Percentiles rank a stretch among this genome's conserved stretches.
Conservation (phyloP, 2,329 filamentous ascomycete genomes). For the Eurotiales sp. region DNA sequence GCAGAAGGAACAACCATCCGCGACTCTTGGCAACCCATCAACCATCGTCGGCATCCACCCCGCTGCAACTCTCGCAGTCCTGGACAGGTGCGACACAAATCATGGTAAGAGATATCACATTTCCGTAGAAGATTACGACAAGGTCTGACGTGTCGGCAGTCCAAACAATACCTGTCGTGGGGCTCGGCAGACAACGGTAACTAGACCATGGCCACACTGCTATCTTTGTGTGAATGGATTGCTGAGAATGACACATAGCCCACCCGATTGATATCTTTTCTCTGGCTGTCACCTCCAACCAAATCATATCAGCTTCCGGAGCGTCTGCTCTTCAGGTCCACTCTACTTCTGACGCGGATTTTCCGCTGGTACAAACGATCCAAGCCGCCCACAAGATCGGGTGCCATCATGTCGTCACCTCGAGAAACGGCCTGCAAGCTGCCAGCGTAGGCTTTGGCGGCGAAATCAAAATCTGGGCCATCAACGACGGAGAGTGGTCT, state of each 20-base stretch:
- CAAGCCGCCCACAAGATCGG: slow-evolving; percentile 78
- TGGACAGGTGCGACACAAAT: slow-evolving; percentile 4
- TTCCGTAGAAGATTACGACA: not conserved
- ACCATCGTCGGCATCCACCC: not conserved
- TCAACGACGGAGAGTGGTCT: slow-evolving; percentile 54
- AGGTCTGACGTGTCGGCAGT: slow-evolving; percentile 52
- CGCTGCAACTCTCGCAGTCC: not conserved
- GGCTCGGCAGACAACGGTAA: slow-evolving; percentile 84
- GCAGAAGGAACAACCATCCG: not conserved
- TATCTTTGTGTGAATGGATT: not conserved
- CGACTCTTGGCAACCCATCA: slow-evolving; percentile 11
- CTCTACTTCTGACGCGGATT: slow-evolving; percentile 66
- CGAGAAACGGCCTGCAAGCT: slow-evolving; percentile 65
- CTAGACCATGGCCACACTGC: slow-evolving; percentile 21
- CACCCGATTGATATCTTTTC: slow-evolving; percentile 83
- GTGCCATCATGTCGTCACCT: slow-evolving; percentile 80
- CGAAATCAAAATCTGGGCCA: slow-evolving; percentile 77
- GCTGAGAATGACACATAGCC: slow-evolving; percentile 50
- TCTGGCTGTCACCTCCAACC: slow-evolving; percentile 68
- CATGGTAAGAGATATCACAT: slow-evolving; percentile 21
- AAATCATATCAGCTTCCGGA: slow-evolving; percentile 79
- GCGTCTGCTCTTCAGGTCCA: slow-evolving; percentile 78
- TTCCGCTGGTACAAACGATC: slow-evolving; percentile 75
- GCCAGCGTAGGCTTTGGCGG: slow-evolving; percentile 87
- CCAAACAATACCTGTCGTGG: slow-evolving; percentile 95